Evolutionary conservation across 176 grass and related monocot genomes (phyloP), one percentile per base, ranked within the genome.

Genomic region (Eragrostis curvula): DNA sequence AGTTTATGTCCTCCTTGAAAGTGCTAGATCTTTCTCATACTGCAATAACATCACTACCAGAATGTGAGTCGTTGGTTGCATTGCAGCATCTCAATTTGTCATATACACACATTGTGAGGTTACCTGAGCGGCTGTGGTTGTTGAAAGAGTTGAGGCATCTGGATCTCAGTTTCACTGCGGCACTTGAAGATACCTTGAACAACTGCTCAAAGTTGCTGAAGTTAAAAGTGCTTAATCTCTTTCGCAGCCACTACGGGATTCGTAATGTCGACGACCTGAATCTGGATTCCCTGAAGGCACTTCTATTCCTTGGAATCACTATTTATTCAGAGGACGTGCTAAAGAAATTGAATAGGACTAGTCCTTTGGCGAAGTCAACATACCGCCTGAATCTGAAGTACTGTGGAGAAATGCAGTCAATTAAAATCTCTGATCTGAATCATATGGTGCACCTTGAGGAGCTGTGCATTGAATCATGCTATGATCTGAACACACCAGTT

Each of bases 21-120:
- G 94, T 92, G 24, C 91, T 97, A 5, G 94, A 97, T 70, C 94
- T 97, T 78, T 97, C 94, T 17, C 64, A 89, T 64, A 97, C 94
- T 50, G 71, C 83, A 68, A 91, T 97, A 51, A 81, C 81, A 23
- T 56, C 77, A 9, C 83, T 94, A 68, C 89, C 92, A 28, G 80
- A 87, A 74, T 89, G 83, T 74, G 81, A 90, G 11, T 9, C 77
- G 45, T 42, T 93, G 68, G 69, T 83, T 16, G 50, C 79, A 6
- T 43, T 97, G 60, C 59, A 88, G 48, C 42, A 90, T 80, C 94
- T 97, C 40, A 88, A 97, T 9, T 68, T 97, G 86, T 87, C 84
- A 9, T 52, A 94, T 63, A 97, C 91, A 66, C 49, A 23, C 53
- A 91, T 97, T 69, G 83, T 1, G 32, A 62, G 47, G 21, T 78